Percentiles rank a stretch among this genome's conserved stretches.
phyloP scores from a whole-genome alignment of 1,284 basidiomycete species.

The Cryptococcus sp. region DNA sequence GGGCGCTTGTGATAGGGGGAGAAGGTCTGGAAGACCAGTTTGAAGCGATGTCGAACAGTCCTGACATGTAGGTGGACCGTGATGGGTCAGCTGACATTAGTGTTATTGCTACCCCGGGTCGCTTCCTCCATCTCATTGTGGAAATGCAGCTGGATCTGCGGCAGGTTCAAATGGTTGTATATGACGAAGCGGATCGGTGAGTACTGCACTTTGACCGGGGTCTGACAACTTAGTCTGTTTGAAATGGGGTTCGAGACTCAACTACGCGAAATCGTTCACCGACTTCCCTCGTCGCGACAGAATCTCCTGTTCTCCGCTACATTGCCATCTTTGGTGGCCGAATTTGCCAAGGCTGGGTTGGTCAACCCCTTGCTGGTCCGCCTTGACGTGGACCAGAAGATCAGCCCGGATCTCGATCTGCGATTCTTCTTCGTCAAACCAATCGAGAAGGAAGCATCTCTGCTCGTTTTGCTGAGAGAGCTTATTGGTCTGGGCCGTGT shows the following conservation, averaged over 20 bases:
- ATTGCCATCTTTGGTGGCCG: conserved; percentile 90
- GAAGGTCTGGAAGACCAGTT: conserved; percentile 97
- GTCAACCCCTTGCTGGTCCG: conserved; percentile 92
- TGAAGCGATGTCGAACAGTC: conserved; percentile 89
- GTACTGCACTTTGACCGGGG: conserved; percentile 5
- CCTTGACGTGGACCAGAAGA: conserved; percentile 92
- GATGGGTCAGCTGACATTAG: conserved; percentile 54
- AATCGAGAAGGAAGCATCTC: conserved; percentile 89
- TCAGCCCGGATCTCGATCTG: conserved; percentile 90
- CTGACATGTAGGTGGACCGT: conserved; percentile 76
- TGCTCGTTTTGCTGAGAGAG: conserved; percentile 81
- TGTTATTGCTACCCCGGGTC: conserved; percentile 95
- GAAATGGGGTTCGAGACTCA: conserved; percentile 97
- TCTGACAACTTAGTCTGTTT: conserved; percentile 65
- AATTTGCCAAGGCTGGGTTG: conserved; percentile 95
- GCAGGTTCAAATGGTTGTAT: conserved; percentile 86
- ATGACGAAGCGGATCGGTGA: conserved; percentile 90
- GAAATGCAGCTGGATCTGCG: conserved; percentile 96
- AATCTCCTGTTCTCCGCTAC: conserved; percentile 96
- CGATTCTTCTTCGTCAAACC: conserved; percentile 92
- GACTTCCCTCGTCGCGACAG: conserved; percentile 83
- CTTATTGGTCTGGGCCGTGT: conserved; percentile 72
- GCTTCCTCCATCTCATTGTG: conserved; percentile 89
- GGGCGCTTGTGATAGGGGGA: conserved; percentile 95
- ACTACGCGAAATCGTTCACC: conserved; percentile 84